These are phyloP conservation scores for Nothophoma quercina DNA, from an alignment of 2,329 filamentous ascomycete genomes.

Conservation along the genomic window DNA sequence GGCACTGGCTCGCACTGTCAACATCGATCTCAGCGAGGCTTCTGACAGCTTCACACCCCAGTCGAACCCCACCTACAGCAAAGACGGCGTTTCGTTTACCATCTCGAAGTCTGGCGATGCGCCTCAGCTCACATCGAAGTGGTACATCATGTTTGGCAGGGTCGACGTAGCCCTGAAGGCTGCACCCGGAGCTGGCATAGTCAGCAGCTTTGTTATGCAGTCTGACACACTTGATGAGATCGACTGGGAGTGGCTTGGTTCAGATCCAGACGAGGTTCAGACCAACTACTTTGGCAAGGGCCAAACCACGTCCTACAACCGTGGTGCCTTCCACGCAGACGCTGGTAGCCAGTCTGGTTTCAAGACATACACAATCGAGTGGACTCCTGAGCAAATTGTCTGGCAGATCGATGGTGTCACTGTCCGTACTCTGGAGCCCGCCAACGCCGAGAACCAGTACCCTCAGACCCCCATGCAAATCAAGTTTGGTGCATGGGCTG, in stretches of 20 bases:
- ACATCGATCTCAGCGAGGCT: slow-evolving; percentile 79
- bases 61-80: slow-evolving; percentile 75
- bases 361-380: slow-evolving; percentile 90
- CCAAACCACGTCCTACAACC: slow-evolving; percentile 82
- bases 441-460: slow-evolving; percentile 78
- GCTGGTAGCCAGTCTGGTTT: slow-evolving; percentile 74
- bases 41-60: slow-evolving; percentile 80
- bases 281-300: slow-evolving; percentile 98
- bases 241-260: slow-evolving; percentile 95
- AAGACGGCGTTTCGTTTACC: slow-evolving; percentile 81
- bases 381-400: slow-evolving; percentile 83
- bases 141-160: slow-evolving; percentile 99
- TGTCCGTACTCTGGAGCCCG: slow-evolving; percentile 76
- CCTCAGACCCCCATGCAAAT: slow-evolving; percentile 96
- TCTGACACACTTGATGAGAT: slow-evolving; percentile 95
- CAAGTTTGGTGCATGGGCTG: slow-evolving; percentile 91
- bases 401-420: slow-evolving; percentile 84
- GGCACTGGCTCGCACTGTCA: slow-evolving; percentile 82
- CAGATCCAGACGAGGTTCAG: slow-evolving; percentile 79
- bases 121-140: slow-evolving; percentile 85
- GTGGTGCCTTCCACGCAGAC: slow-evolving; percentile 79
- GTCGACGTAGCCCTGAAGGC: slow-evolving; percentile 86
- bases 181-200: slow-evolving; percentile 87
- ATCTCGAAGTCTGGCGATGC: slow-evolving; percentile 80
- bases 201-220: slow-evolving; percentile 89